Evolutionary conservation across 2,329 filamentous ascomycete genomes (phyloP), one percentile per base, ranked within the genome.

Genomic region (Reticulascus tulasneorum): DNA sequence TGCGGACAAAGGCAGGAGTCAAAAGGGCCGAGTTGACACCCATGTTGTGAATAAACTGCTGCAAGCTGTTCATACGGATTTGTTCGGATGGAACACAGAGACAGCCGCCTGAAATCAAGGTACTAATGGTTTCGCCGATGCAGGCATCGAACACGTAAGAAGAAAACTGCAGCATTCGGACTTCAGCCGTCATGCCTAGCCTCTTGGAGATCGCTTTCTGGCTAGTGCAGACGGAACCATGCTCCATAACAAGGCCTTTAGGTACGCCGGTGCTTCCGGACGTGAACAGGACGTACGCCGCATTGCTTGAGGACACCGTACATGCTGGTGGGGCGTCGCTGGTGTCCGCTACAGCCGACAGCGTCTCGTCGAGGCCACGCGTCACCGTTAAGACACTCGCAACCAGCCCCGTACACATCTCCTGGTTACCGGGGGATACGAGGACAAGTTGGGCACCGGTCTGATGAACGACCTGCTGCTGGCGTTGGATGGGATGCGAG

Each of bases 201-300:
- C 58, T 57, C 5, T 61, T 49, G 2, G 58, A 60, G 26, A 66
- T 56, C 1, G 65, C 63, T 16, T 64, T 44, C 4, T 63, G 62
- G 18, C 66, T 64, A 25, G 63, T 67, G 16, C 62, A 63, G 37
- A 65, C 68, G 33, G 66, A 66, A 19, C 50, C 54, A 37, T 73
- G 69, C 3, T 61, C 61, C 38, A 72, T 59, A 24, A 79, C 63
- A 5, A 80, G 75, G 19, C 78, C 78, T 58, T 82, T 82, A 1
- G 77, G 78, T 36, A 67, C 70, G 6, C 78, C 77, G 0, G 78
- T 82, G 38, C 75, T 81, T 9, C 77, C 77, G 1, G 77, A 81
- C 9, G 77, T 82, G 51, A 80, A 82, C 48, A 81, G 78, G 47
- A 80, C 24, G 24, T 29, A 35, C 10, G 33, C 33, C 4, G 33